Evolutionary conservation across 192 early-diverging fungal species (phyloP).

Genomic region (Rhizophagus sp.): DNA sequence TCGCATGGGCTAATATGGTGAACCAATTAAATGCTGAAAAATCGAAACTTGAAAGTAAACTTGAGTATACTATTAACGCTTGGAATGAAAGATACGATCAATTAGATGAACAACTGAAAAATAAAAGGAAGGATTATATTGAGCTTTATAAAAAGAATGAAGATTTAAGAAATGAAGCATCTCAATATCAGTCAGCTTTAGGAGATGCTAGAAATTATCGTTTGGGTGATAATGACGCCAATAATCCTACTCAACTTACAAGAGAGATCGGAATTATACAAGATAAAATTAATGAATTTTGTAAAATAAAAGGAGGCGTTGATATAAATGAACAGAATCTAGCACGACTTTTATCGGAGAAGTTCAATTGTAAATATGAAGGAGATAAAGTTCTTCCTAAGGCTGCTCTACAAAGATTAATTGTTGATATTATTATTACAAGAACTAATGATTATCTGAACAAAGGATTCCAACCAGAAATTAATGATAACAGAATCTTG

Average conservation of each 20-base stretch:
- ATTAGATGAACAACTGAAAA: neutral
- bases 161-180: neutral
- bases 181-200: constrained; percentile 5
- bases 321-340: neutral
- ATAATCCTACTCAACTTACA: constrained; percentile 12
- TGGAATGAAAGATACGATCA: neutral
- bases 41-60: too few species aligned
- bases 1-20: neutral
- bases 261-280: neutral
- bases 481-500: too few species aligned
- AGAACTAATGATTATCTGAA: neutral
- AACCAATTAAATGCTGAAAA: neutral
- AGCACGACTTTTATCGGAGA: neutral
- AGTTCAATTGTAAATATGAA: neutral
- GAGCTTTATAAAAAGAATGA: neutral
- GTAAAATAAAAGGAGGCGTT: neutral
- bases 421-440: neutral
- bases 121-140: neutral
- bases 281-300: neutral
- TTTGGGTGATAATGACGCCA: constrained; percentile 7
- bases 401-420: neutral
- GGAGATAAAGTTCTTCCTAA: neutral
- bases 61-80: neutral
- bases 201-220: constrained; percentile 9
- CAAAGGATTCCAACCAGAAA: neutral